Percentiles rank a stretch among this genome's conserved stretches.
These are phyloP conservation scores for Vitis hybrid DNA, from an alignment of 177 flowering plant species.

Conservation along the genomic window DNA sequence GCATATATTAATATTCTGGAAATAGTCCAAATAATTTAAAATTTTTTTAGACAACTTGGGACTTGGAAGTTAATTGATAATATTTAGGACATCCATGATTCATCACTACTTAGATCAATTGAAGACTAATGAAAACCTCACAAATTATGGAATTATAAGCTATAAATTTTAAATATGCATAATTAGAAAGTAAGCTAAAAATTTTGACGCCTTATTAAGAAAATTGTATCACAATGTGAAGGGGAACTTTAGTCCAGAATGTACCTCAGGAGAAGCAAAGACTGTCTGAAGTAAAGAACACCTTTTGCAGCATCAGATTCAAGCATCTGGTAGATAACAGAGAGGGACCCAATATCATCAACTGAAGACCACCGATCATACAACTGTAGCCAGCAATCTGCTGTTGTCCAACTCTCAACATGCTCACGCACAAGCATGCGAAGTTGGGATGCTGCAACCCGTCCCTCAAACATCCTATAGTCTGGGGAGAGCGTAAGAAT, in stretches of 20 bases:
- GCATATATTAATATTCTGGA: neutral
- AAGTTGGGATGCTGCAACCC: slow-evolving; percentile 88
- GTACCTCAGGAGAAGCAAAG: slow-evolving; percentile 97
- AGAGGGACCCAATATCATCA: slow-evolving; percentile 97
- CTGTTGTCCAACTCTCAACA: slow-evolving; percentile 89
- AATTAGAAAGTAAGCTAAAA: neutral
- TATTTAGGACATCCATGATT: no score
- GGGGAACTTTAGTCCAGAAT: neutral
- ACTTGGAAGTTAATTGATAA: no score
- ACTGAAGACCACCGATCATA: slow-evolving; percentile 98
- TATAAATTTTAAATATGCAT: neutral
- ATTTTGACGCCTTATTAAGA: no score
- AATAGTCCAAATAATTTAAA: neutral
- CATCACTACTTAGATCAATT: no score
- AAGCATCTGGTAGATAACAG: slow-evolving; percentile 97
- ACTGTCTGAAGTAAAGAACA: slow-evolving; percentile 93
- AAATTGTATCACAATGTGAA: neutral
- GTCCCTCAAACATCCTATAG: slow-evolving; percentile 88
- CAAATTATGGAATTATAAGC: neutral
- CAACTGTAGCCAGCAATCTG: slow-evolving; percentile 95
- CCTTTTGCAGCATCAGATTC: slow-evolving; percentile 98
- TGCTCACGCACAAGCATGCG: slow-evolving; percentile 88
- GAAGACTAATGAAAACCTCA: no score
- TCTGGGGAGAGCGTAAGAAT: slow-evolving; percentile 86
- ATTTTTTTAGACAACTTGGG: no score